These are phyloP conservation scores for Coniella vitis DNA, from an alignment of 2,329 filamentous ascomycete genomes.

Conservation along the genomic window DNA sequence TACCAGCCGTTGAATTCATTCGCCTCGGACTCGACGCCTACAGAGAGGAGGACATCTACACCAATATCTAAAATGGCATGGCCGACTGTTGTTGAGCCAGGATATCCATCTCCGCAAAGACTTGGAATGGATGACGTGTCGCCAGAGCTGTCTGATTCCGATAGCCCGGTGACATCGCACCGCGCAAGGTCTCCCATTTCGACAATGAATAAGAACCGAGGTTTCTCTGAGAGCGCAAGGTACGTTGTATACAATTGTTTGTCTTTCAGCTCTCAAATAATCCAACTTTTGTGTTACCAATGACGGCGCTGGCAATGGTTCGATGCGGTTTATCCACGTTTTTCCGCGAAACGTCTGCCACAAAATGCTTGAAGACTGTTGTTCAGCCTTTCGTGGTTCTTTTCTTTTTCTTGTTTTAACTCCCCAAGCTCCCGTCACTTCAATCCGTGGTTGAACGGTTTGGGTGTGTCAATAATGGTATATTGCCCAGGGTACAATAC, in stretches of 20 bases:
- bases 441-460: background rate
- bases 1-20: conserved; percentile 28
- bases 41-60: conserved; percentile 30
- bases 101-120: conserved; percentile 21
- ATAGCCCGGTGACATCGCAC: conserved; percentile 12
- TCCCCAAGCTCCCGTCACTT: background rate
- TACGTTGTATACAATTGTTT: conserved; percentile 5
- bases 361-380: background rate
- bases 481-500: too few relatives aligned
- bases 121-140: conserved; percentile 10
- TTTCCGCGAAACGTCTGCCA: too few relatives aligned
- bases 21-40: conserved; percentile 30
- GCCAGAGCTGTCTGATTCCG: conserved; percentile 8
- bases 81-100: conserved; percentile 17
- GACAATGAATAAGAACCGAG: conserved; percentile 7
- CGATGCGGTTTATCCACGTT: too few relatives aligned
- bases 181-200: conserved; percentile 12
- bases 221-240: conserved; percentile 10
- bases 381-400: background rate
- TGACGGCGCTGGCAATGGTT: too few relatives aligned
- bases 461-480: background rate
- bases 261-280: background rate
- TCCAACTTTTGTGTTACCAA: too few relatives aligned
- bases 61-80: conserved; percentile 15
- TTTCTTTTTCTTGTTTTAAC: too few relatives aligned